A percentile compares a stretch with the other conserved stretches of the same genome.
Conservation (phyloP, 306 rosid genomes). For the Alnus glutinosa region DNA sequence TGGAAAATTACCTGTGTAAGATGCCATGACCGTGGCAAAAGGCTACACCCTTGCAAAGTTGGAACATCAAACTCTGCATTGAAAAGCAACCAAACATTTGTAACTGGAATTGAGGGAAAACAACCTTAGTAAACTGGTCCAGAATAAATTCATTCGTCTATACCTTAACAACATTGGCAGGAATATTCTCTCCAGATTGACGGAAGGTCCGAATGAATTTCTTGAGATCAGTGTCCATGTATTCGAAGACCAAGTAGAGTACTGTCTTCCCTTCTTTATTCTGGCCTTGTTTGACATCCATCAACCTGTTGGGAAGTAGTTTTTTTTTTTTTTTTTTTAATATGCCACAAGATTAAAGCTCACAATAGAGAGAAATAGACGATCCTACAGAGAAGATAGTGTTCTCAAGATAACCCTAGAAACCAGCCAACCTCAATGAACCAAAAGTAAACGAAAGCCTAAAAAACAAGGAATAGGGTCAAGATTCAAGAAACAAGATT, state of each 20-base stretch:
- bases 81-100: background rate
- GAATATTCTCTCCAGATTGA: constrained; percentile 55
- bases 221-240: constrained; percentile 90
- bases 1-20: constrained; percentile 61
- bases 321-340: no score
- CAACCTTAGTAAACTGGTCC: background rate
- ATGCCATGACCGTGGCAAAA: constrained; percentile 97
- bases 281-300: constrained; percentile 92
- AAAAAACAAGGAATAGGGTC: background rate
- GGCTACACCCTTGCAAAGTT: constrained; percentile 96
- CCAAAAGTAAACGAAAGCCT: no score
- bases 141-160: background rate
- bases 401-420: background rate
- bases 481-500: background rate
- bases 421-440: background rate
- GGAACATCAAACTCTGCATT: constrained; percentile 79
- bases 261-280: constrained; percentile 92
- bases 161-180: constrained; percentile 56
- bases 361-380: background rate
- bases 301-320: constrained; percentile 37
- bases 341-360: background rate
- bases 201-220: constrained; percentile 74
- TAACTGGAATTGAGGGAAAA: background rate
- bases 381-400: background rate
- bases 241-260: constrained; percentile 87